Base-by-base conservation (phyloP, 345 rosid genomes). In the Eucalyptus sp. region DNA sequence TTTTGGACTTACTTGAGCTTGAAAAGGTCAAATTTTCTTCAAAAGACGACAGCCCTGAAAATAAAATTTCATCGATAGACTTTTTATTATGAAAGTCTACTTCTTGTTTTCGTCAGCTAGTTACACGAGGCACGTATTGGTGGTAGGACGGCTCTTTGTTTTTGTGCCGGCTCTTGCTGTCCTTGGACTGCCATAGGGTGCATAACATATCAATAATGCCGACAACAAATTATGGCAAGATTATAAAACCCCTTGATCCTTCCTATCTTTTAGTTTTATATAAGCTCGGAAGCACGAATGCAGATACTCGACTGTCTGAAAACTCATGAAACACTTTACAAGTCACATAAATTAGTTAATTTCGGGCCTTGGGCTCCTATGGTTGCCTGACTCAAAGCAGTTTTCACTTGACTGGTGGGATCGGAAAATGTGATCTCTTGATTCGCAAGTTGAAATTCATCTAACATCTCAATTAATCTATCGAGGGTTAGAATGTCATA, bases 361-460 rank as follows among this genome's bases (percentile, higher is more conserved):
- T 33, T 33, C 1, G 0, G 1, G 44, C 44, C 25, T 17, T 33
- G 33, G 44, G 24, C 24, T 25, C 41, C 13, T 33, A 6, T 7
- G 25, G 25, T 68, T 20, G 80, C 24, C 24, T 15, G 1, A 68
- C 44, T 20, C 12, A 68, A 20, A 33, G 44, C 0, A 7, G 7
- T 68, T 68, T 68, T 11, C 7, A 0, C 12, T 20, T 68, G 7
- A 17, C 0, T 17, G 24, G 44, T 17, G 80, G 80, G 24, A 33
- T 68, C 4, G 1, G 6, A 33, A 17, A 10, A 18, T 11, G 0
- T 33, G 25, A 68, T 17, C 1, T 68, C 44, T 2, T 7, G 7
- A 20, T 17, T n/a, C 2, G 7, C 41, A 33, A n/a, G 20, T 64
- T 68, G 44, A 68, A 68, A 17, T 68, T 68, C 13, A 17, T 68